These are phyloP conservation scores for Pelargonium exstipulatum DNA, from an alignment of 441 rosid species.

Conservation along the genomic window DNA sequence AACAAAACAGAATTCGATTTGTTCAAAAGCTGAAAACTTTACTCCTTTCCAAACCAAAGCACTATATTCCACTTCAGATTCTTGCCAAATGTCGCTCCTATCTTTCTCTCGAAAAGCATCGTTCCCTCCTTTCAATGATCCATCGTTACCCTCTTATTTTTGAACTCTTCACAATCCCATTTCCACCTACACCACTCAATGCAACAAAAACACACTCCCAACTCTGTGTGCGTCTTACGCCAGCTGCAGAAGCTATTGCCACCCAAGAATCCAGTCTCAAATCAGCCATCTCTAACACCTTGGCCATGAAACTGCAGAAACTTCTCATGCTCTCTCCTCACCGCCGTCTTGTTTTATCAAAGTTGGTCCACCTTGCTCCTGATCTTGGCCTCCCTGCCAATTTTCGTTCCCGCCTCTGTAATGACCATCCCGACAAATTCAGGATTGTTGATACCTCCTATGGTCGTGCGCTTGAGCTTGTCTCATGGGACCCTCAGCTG, in stretches of 20 bases:
- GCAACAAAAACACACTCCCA: conserved; percentile 55
- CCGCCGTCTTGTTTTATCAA: conserved; percentile 57
- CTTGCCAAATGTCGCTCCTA: conserved; percentile 70
- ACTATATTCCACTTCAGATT: conserved; percentile 58
- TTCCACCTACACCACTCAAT: conserved; percentile 57
- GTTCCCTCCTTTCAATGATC: conserved; percentile 58
- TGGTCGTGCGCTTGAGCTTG: conserved; percentile 82
- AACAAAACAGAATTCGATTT: conserved; percentile 62
- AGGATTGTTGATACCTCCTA: conserved; percentile 68
- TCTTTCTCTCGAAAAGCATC: conserved; percentile 49
- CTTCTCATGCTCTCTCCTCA: conserved; percentile 83
- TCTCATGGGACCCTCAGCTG: conserved; percentile 57
- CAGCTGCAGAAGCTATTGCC: conserved; percentile 58
- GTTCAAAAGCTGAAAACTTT: conserved; percentile 71
- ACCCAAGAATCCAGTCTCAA: conserved; percentile 44
- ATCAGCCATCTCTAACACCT: conserved; percentile 44
- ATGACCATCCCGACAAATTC: conserved; percentile 64
- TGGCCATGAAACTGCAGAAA: conserved; percentile 75
- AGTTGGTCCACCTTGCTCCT: conserved; percentile 74
- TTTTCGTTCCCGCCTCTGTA: conserved; percentile 76
- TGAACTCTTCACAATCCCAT: conserved; percentile 55
- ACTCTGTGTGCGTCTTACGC: conserved; percentile 68
- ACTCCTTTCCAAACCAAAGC: conserved; percentile 76
- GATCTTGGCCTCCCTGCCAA: conserved; percentile 86
- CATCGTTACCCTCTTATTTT: conserved; percentile 70